Evolutionary conservation across 345 rosid species (phyloP).

Genomic region (Capsella bursapastoris): DNA sequence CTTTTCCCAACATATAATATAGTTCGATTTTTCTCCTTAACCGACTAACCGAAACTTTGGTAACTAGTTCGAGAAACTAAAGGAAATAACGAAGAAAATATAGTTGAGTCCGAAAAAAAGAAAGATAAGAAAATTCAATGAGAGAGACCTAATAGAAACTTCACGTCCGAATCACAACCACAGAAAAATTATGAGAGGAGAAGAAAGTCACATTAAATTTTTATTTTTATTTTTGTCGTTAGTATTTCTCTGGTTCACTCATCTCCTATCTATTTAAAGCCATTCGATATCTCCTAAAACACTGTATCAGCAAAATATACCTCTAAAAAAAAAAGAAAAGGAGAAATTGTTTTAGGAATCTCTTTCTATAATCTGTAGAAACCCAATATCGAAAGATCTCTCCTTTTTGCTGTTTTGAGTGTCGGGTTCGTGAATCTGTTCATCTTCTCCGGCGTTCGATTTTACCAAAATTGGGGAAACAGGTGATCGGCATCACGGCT

Average conservation of each 20-base stretch:
- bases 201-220: neutral
- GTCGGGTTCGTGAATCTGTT: constrained; percentile 7
- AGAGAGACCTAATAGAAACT: neutral
- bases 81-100: neutral
- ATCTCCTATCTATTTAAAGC: constrained; percentile 52
- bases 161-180: constrained; percentile 31
- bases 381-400: constrained; percentile 24
- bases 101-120: too few species aligned
- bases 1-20: too few species aligned
- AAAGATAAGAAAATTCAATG: neutral
- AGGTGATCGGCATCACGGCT: constrained; percentile 98
- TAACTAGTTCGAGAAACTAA: neutral
- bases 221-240: neutral
- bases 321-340: neutral
- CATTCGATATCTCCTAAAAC: constrained; percentile 19
- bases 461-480: constrained; percentile 48
- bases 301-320: constrained; percentile 10
- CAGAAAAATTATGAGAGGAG: neutral
- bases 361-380: neutral
- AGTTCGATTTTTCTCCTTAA: neutral
- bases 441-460: constrained; percentile 29
- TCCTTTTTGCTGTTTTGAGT: constrained; percentile 35
- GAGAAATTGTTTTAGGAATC: neutral
- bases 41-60: neutral
- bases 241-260: constrained; percentile 41